Percentiles rank a stretch among this genome's conserved stretches.
phyloP scores from a whole-genome alignment of 768 basidiomycete genomes.

The Solioccasus polychromus region DNA sequence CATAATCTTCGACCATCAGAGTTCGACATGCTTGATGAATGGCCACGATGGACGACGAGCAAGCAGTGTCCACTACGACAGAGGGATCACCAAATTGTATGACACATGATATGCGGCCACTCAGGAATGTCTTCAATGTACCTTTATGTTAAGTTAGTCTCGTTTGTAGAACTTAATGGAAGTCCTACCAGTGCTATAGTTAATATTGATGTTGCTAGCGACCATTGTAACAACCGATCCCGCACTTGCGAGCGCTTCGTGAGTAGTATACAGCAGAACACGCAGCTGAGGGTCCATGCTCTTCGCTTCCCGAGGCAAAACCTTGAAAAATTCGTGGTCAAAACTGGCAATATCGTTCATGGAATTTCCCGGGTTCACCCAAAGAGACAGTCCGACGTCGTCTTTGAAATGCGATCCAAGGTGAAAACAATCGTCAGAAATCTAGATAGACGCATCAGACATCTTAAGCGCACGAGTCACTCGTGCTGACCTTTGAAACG shows the following conservation, averaged over 20 bases:
- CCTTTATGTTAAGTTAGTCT: slow-evolving; percentile 36
- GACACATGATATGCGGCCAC: slow-evolving; percentile 68
- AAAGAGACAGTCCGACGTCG: too few relatives aligned
- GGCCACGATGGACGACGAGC: slow-evolving; percentile 68
- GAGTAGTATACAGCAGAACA: slow-evolving; percentile 60
- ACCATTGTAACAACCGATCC: slow-evolving; percentile 74
- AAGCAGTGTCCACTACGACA: slow-evolving; percentile 69
- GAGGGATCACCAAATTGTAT: slow-evolving; percentile 71
- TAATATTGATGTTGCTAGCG: slow-evolving; percentile 58
- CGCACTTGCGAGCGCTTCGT: slow-evolving; percentile 66
- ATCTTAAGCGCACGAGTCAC: not conserved
- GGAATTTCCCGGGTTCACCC: slow-evolving; percentile 52
- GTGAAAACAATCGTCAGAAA: slow-evolving; percentile 60
- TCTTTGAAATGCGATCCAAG: too few relatives aligned
- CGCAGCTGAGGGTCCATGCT: slow-evolving; percentile 80
- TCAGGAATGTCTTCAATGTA: slow-evolving; percentile 65
- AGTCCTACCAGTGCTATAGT: slow-evolving; percentile 62
- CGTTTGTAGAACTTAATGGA: not conserved
- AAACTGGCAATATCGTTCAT: slow-evolving; percentile 54
- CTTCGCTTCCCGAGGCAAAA: slow-evolving; percentile 70
- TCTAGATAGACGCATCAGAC: slow-evolving; percentile 36
- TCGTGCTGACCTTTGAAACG: slow-evolving; percentile 46
- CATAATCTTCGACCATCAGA: slow-evolving; percentile 59
- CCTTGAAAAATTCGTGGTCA: slow-evolving; percentile 69
- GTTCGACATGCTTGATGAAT: slow-evolving; percentile 69